A percentile compares a stretch with the other conserved stretches of the same genome.
Evolutionary conservation across 176 grass and related monocot species (phyloP).

Genomic region (Secale cereale): DNA sequence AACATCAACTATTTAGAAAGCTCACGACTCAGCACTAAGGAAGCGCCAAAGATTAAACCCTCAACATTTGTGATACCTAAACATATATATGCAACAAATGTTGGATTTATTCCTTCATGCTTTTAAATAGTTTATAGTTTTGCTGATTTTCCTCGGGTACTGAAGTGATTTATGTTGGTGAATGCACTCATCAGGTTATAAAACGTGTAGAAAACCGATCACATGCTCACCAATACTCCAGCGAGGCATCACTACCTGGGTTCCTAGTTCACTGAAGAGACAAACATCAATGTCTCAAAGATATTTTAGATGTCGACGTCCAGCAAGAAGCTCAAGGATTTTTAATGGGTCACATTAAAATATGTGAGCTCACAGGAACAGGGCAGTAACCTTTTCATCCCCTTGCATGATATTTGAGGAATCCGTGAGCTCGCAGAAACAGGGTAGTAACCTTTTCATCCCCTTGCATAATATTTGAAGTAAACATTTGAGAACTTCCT

Average conservation of each 20-base stretch:
- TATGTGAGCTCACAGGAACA: too few relatives aligned
- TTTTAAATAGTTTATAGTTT: not conserved
- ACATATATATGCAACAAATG: too few relatives aligned
- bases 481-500: too few relatives aligned
- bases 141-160: not conserved
- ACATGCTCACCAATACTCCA: not conserved
- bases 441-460: too few relatives aligned
- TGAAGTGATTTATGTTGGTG: not conserved
- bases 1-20: not conserved
- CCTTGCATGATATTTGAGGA: too few relatives aligned
- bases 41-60: constrained; percentile 71
- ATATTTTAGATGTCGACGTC: too few relatives aligned
- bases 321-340: too few relatives aligned
- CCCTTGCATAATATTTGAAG: too few relatives aligned
- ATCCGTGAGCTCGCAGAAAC: too few relatives aligned
- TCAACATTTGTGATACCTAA: constrained; percentile 5
- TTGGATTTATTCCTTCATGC: not conserved
- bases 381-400: too few relatives aligned
- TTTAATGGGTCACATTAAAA: too few relatives aligned
- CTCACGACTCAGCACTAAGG: constrained; percentile 56
- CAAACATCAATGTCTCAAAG: too few relatives aligned
- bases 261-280: not conserved
- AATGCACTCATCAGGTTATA: not conserved
- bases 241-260: not conserved
- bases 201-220: not conserved